Evolutionary conservation across 331 rosid species (phyloP).

Genomic region (Pyracantha coccinea): DNA sequence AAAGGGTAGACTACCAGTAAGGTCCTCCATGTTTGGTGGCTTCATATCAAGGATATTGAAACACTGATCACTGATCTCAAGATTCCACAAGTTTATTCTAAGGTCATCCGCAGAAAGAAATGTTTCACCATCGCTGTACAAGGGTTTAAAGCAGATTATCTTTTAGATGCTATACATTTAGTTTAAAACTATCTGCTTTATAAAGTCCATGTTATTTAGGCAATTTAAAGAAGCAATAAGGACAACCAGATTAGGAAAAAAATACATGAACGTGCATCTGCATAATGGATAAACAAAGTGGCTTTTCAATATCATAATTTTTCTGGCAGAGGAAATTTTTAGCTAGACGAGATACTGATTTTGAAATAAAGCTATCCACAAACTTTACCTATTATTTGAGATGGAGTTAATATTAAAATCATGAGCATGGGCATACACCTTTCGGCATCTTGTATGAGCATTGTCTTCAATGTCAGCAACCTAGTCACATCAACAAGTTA

Average conservation of each 20-base stretch:
- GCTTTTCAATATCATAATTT: not conserved
- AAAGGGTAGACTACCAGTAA: constrained; percentile 37
- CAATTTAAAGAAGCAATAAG: not conserved
- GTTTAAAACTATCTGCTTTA: not conserved
- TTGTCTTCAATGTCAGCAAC: constrained; percentile 32
- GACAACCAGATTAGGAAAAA: not conserved
- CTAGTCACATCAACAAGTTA: constrained; percentile 23
- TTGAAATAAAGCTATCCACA: not conserved
- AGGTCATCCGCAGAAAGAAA: constrained; percentile 68
- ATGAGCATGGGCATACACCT: constrained; percentile 63
- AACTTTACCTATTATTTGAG: constrained; percentile 64
- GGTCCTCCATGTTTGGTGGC: constrained; percentile 63
- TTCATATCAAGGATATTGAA: constrained; percentile 68
- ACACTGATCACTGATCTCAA: constrained; percentile 53
- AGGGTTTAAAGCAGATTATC: constrained; percentile 15
- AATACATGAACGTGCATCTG: not conserved
- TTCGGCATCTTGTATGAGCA: constrained; percentile 44
- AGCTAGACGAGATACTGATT: not conserved
- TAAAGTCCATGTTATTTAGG: not conserved
- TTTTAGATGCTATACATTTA: not conserved
- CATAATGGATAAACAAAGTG: not conserved
- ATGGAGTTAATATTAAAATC: constrained; percentile 64
- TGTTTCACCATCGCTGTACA: constrained; percentile 66
- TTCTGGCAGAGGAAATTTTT: not conserved
- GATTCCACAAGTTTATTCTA: constrained; percentile 75